Conservation (phyloP, 208 protist species). For the Crithidia thermophila region DNA sequence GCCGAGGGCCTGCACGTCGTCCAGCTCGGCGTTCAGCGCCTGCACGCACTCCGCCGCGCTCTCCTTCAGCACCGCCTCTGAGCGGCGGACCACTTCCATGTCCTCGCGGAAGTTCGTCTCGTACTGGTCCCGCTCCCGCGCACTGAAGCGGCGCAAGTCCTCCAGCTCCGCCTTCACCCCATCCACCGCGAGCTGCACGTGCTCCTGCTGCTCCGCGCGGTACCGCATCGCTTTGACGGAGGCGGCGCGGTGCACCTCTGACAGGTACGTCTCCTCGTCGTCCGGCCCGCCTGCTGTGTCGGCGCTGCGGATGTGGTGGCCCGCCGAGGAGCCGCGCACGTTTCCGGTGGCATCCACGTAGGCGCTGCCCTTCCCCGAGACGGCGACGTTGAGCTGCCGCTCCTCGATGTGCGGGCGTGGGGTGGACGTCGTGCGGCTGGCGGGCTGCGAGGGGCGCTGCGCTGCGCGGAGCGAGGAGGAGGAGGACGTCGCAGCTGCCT, state of each 20-base stretch:
- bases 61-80: constrained; percentile 72
- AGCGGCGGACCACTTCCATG: constrained; percentile 60
- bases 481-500: too few relatives aligned
- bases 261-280: constrained; percentile 2
- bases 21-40: constrained; percentile 75
- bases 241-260: constrained; percentile 61
- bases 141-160: constrained; percentile 57
- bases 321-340: neutral
- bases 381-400: constrained; percentile 14
- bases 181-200: constrained; percentile 60
- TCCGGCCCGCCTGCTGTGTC: neutral
- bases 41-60: constrained; percentile 75
- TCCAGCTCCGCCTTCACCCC: constrained; percentile 54
- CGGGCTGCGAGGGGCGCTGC: neutral
- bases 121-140: constrained; percentile 70
- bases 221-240: constrained; percentile 59
- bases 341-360: too few relatives aligned
- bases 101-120: constrained; percentile 66
- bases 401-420: constrained; percentile 16
- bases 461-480: neutral
- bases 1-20: constrained; percentile 78
- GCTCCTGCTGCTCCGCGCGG: constrained; percentile 46
- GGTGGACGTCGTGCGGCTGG: constrained; percentile 4
- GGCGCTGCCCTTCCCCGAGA: too few relatives aligned
- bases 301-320: neutral